phyloP scores from a whole-genome alignment of 805 yeast genomes.

The Ogataea angusta region DNA sequence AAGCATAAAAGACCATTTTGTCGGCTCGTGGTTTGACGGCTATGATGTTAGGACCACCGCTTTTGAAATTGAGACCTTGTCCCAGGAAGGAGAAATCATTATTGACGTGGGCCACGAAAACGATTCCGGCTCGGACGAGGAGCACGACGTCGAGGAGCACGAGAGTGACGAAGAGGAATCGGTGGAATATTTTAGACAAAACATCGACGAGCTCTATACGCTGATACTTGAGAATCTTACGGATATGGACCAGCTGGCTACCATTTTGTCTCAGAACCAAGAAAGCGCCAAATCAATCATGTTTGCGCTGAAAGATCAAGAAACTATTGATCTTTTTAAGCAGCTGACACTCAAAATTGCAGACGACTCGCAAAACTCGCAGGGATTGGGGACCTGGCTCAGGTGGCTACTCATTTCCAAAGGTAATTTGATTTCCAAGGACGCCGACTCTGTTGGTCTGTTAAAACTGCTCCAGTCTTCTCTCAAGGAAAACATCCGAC shows the following conservation, averaged over 20 bases:
- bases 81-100: slow-evolving; percentile 22
- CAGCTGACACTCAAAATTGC: slow-evolving; percentile 45
- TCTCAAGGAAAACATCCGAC: slow-evolving; percentile 51
- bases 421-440: slow-evolving; percentile 58
- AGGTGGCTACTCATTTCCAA: slow-evolving; percentile 74
- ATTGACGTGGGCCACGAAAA: slow-evolving; percentile 17
- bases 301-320: slow-evolving; percentile 46
- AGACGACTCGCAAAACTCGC: slow-evolving; percentile 48
- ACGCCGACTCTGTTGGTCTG: slow-evolving; percentile 50
- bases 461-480: slow-evolving; percentile 57
- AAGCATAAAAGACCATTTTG: slow-evolving; percentile 1
- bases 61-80: slow-evolving; percentile 34
- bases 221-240: slow-evolving; percentile 24
- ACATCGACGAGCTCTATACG: slow-evolving; percentile 20
- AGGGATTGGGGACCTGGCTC: slow-evolving; percentile 59
- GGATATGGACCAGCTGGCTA: slow-evolving; percentile 31
- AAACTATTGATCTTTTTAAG: slow-evolving; percentile 44
- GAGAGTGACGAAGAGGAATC: slow-evolving; percentile 1
- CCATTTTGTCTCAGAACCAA: slow-evolving; percentile 28
- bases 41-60: slow-evolving; percentile 24
- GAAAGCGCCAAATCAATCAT: slow-evolving; percentile 54
- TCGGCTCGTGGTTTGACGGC: slow-evolving; percentile 30
- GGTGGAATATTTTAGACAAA: slow-evolving; percentile 22
- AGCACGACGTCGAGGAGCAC: slow-evolving; percentile 13
- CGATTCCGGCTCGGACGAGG: slow-evolving; percentile 10